Percentiles rank a stretch among this genome's conserved stretches.
phyloP scores from a whole-genome alignment of 345 rosid genomes.

The Alliaria petiolata region DNA sequence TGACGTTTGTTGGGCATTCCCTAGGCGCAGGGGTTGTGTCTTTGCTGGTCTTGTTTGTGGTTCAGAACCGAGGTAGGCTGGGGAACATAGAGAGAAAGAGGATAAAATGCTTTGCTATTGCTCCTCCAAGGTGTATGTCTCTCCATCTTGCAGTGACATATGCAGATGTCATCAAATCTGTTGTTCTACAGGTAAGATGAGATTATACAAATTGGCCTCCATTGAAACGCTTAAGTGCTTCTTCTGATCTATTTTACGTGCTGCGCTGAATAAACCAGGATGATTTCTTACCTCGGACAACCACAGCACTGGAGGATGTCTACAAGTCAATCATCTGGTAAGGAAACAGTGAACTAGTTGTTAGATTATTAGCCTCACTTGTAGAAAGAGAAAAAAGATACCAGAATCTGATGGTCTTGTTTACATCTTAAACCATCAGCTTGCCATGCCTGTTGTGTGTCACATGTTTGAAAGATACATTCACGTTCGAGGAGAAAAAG shows the following conservation, averaged over 20 bases:
- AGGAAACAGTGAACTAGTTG: conserved; percentile 30
- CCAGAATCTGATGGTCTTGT: conserved; percentile 15
- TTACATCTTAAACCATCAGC: conserved; percentile 41
- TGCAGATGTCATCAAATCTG: conserved; percentile 78
- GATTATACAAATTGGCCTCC: not conserved
- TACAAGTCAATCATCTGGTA: conserved; percentile 89
- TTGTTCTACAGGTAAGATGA: conserved; percentile 75
- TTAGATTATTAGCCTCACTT: not conserved
- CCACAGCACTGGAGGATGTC: conserved; percentile 72
- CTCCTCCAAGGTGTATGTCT: conserved; percentile 90
- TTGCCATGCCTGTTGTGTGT: conserved; percentile 88
- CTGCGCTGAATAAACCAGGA: conserved; percentile 56
- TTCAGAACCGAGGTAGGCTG: conserved; percentile 56
- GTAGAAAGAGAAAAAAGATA: not conserved
- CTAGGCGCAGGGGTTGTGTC: conserved; percentile 85
- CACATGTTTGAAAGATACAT: conserved; percentile 90
- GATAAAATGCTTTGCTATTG: conserved; percentile 82
- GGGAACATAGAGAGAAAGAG: conserved; percentile 72
- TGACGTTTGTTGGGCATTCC: conserved; percentile 92
- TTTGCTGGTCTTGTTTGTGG: conserved; percentile 52
- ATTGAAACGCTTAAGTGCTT: not conserved
- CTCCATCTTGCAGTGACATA: conserved; percentile 89
- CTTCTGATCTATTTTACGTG: conserved; percentile 16
- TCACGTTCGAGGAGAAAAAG: conserved; percentile 71
- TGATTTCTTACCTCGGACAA: conserved; percentile 93